Evolutionary conservation across 2,329 filamentous ascomycete species (phyloP), one percentile per base, ranked within the genome.

Genomic region (Penicillium sp.): DNA sequence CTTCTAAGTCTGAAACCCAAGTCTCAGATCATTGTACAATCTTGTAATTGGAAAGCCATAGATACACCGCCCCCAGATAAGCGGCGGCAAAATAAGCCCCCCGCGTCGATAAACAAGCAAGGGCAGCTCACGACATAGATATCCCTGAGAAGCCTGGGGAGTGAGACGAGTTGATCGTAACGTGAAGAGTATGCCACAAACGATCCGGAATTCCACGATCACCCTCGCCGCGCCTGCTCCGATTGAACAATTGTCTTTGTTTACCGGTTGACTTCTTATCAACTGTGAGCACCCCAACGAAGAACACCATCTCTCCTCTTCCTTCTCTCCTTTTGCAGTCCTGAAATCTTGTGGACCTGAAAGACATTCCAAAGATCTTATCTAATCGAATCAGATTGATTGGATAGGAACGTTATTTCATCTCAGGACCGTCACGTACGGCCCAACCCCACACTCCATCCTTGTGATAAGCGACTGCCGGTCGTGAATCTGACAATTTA

Each of bases 101-200:
- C 70, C 70, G 65, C 68, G 65, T 66, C 54, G 68, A 63, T 67
- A 64, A 67, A 67, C 65, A 66, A 47, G 66, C 66, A 68, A 71
- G 66, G 68, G 61, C 60, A 44, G 55, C 52, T 25, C 33, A 47
- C 50, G 13, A 44, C 29, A 31, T 41, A 4, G 27, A 56, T 38
- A 47, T 39, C n/a, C 53, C 44, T 41, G 45, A 19, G 21, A 49
- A 41, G 27, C 8, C 44, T 13, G 13, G 29, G 21, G 21, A 19
- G n/a, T 47, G 50, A 53, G 31, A 53, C 6, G 19, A 23, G 9
- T 39, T 25, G 19, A 23, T 48, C 25, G 17, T 38, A 25, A 36
- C 7, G 33, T 25, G 41, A 48, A 53, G 27, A 19, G 17, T 21
- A 53, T 31, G 29, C 12, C 21, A 45, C 29, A 48, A 29, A 29